Conservation (phyloP, 2,329 filamentous ascomycete genomes). For the Thelonectria discophora region DNA sequence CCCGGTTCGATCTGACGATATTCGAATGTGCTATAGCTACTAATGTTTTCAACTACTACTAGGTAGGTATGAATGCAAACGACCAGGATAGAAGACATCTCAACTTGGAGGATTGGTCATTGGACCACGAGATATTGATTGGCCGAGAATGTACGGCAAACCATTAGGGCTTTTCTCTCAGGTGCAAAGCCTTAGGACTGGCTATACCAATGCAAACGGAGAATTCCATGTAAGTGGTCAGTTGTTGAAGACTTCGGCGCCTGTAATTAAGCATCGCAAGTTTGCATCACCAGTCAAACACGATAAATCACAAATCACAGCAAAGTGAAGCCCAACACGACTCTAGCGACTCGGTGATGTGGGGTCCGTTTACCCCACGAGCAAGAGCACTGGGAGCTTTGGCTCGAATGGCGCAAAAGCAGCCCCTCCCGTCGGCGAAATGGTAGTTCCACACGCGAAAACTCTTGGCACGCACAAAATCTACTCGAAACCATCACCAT, state of each 20-base stretch:
- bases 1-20: background rate
- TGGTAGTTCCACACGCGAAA: slow-evolving; percentile 53
- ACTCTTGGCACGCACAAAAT: slow-evolving; percentile 59
- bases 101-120: background rate
- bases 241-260: too few species aligned
- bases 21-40: background rate
- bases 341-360: too few species aligned
- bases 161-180: background rate
- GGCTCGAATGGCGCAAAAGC: slow-evolving; percentile 30
- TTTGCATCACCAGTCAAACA: too few species aligned
- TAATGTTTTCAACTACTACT: background rate
- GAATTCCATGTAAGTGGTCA: too few species aligned
- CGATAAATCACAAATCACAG: too few species aligned
- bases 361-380: slow-evolving; percentile 34
- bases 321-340: too few species aligned
- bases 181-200: too few species aligned
- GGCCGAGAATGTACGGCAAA: background rate
- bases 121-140: background rate
- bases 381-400: slow-evolving; percentile 26
- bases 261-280: too few species aligned
- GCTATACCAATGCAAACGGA: too few species aligned
- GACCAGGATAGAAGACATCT: background rate
- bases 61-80: background rate
- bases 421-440: slow-evolving; percentile 44
- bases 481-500: slow-evolving; percentile 50